A percentile compares a stretch with the other conserved stretches of the same genome.
Evolutionary conservation across 306 rosid species (phyloP).

Genomic region (Calophaca sinica): DNA sequence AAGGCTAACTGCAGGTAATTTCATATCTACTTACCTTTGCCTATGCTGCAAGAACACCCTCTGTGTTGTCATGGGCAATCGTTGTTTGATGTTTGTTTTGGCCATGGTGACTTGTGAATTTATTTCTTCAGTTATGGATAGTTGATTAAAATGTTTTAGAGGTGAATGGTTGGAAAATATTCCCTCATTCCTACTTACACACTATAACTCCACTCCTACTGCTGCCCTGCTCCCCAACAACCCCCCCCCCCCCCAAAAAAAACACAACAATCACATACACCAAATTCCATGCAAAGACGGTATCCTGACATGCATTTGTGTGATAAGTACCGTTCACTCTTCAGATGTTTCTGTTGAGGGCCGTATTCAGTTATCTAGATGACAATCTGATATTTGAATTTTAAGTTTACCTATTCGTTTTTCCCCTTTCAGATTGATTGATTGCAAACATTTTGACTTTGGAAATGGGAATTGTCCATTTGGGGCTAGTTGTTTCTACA

Average conservation of each 20-base stretch:
- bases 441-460: conserved; percentile 89
- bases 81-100: too few species aligned
- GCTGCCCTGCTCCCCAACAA: too few species aligned
- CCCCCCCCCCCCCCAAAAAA: not conserved
- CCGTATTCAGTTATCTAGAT: not conserved
- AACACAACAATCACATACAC: not conserved
- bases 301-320: not conserved
- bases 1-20: conserved; percentile 86
- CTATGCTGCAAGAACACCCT: not conserved
- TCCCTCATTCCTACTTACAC: too few species aligned
- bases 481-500: conserved; percentile 86
- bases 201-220: not conserved
- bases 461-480: conserved; percentile 96
- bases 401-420: not conserved
- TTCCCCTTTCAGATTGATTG: conserved; percentile 67
- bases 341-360: conserved; percentile 8
- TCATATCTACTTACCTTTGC: conserved; percentile 7
- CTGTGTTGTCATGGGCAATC: too few species aligned
- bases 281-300: not conserved
- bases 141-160: too few species aligned
- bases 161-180: too few species aligned
- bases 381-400: conserved; percentile 23
- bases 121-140: too few species aligned
- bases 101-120: too few species aligned
- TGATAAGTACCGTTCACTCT: conserved; percentile 3